These are phyloP conservation scores for Novymonas esmeraldas DNA, from an alignment of 208 protist species.

Conservation along the genomic window DNA sequence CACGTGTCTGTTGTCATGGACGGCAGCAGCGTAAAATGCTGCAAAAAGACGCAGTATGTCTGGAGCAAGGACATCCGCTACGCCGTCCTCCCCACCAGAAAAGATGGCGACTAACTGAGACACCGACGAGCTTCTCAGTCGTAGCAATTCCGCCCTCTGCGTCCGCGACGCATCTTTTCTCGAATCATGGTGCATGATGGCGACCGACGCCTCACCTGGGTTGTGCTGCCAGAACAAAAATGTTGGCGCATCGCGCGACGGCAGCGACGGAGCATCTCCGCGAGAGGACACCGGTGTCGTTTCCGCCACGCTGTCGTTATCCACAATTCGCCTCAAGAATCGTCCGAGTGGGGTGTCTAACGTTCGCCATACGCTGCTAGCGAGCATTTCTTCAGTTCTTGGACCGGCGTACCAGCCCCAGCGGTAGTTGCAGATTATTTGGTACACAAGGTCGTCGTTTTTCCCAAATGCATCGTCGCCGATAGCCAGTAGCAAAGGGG, in stretches of 20 bases:
- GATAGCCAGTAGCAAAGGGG: conserved; percentile 1
- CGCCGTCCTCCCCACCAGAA: background rate
- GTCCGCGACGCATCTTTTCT: background rate
- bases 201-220: background rate
- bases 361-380: background rate
- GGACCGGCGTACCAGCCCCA: conserved; percentile 10
- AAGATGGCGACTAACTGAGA: background rate
- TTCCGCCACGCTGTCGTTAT: background rate
- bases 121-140: too few species aligned
- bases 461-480: background rate
- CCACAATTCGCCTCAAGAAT: background rate
- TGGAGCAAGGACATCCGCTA: background rate
- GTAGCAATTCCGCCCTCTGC: background rate
- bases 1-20: background rate
- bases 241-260: background rate
- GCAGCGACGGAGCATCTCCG: background rate
- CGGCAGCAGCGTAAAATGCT: background rate
- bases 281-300: background rate
- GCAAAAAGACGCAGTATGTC: conserved; percentile 5
- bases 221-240: conserved; percentile 4
- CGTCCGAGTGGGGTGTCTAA: background rate
- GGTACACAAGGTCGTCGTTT: conserved; percentile 3
- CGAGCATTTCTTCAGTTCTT: background rate
- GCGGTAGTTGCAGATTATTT: conserved; percentile 2
- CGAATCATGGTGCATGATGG: background rate